Conservation (phyloP, 1,139 yeast species). For the Wickerhamomyces sp. region DNA sequence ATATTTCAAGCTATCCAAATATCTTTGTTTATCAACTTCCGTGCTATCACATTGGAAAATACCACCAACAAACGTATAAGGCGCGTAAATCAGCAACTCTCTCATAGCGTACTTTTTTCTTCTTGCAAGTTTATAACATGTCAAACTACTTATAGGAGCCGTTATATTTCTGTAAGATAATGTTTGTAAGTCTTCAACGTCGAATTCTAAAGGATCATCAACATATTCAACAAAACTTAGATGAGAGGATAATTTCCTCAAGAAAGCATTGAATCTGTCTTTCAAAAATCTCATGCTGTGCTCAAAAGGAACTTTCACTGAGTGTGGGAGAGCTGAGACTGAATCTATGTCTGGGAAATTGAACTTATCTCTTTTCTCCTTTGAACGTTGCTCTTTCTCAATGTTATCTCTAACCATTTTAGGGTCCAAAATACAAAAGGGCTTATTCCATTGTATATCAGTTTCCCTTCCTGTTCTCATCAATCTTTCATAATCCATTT, state of each 20-base stretch:
- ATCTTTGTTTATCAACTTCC: constrained; percentile 24
- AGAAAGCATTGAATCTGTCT: constrained; percentile 10
- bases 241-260: constrained; percentile 10
- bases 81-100: constrained; percentile 46
- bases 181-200: constrained; percentile 13
- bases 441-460: constrained; percentile 48
- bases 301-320: constrained; percentile 3
- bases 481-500: constrained; percentile 42
- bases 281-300: background rate
- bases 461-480: constrained; percentile 32
- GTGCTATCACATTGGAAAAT: constrained; percentile 49
- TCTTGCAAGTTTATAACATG: constrained; percentile 62
- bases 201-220: constrained; percentile 12
- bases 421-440: constrained; percentile 46
- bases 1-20: constrained; percentile 27
- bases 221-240: constrained; percentile 14
- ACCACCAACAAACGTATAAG: constrained; percentile 64
- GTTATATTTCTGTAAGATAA: constrained; percentile 14
- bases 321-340: constrained; percentile 8
- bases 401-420: constrained; percentile 9
- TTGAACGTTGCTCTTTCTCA: background rate
- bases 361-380: constrained; percentile 2
- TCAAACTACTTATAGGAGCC: constrained; percentile 28
- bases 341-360: constrained; percentile 3
- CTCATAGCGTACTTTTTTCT: constrained; percentile 54